Percentiles rank a stretch among this genome's conserved stretches.
Evolutionary conservation across 495 filamentous ascomycete genomes (phyloP).

Genomic region (Tuber microsphaerosporum): DNA sequence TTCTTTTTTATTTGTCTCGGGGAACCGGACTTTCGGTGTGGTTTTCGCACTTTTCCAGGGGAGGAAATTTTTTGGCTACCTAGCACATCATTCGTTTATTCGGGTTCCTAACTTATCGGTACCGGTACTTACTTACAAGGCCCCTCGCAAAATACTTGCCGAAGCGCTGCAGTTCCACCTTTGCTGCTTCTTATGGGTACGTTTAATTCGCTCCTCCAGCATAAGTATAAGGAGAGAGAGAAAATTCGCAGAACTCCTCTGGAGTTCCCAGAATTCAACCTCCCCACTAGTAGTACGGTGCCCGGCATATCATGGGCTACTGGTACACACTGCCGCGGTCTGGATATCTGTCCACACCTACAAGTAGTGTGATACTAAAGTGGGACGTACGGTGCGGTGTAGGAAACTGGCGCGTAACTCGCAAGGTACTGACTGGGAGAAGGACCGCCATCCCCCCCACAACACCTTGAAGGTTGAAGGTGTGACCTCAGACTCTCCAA

Average conservation of each 20-base stretch:
- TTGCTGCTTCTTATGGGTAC: constrained; percentile 4
- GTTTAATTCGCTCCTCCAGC: neutral
- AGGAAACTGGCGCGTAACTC: constrained; percentile 11
- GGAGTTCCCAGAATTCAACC: constrained; percentile 9
- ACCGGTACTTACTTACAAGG: neutral
- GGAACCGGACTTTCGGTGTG: too few relatives aligned
- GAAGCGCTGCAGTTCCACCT: constrained; percentile 10
- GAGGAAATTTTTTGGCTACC: too few relatives aligned
- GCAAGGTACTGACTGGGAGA: constrained; percentile 9
- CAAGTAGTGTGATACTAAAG: constrained; percentile 9
- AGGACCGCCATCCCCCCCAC: constrained; percentile 15
- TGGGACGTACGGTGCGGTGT: neutral
- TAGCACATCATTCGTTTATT: too few relatives aligned
- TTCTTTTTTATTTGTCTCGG: too few relatives aligned
- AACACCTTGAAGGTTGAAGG: constrained; percentile 5
- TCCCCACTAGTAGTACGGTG: neutral
- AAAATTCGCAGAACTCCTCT: constrained; percentile 20
- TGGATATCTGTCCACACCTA: constrained; percentile 20
- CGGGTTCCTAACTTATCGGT: too few relatives aligned
- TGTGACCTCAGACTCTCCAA: constrained; percentile 2
- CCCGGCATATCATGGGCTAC: constrained; percentile 15
- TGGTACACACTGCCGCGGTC: constrained; percentile 6
- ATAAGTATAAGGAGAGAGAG: neutral
- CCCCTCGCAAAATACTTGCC: neutral
- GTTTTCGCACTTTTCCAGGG: too few relatives aligned